Conservation (phyloP, 306 rosid species). For the Oxytropis ochrocephala region DNA sequence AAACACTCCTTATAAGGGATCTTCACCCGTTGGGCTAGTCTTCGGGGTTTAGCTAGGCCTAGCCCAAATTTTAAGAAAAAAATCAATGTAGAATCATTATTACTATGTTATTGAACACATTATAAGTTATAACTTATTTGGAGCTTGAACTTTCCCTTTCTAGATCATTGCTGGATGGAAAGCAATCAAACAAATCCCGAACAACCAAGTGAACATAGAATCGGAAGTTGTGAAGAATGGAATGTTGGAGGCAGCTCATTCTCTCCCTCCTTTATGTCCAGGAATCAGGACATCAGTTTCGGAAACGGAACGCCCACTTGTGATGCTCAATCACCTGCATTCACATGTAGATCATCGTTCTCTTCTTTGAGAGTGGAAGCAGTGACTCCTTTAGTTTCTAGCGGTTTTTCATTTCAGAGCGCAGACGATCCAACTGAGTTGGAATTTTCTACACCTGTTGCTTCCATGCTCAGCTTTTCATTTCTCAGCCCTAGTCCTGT, state of each 20-base stretch:
- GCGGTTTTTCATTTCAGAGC: slow-evolving; percentile 59
- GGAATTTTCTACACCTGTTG: slow-evolving; percentile 47
- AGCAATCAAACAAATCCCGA: slow-evolving; percentile 28
- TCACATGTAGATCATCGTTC: slow-evolving; percentile 75
- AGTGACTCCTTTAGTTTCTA: slow-evolving; percentile 46
- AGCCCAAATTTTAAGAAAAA: too few relatives aligned
- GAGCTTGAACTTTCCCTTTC: slow-evolving; percentile 13
- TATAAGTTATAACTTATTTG: slow-evolving; percentile 6
- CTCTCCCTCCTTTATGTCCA: slow-evolving; percentile 59
- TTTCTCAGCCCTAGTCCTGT: slow-evolving; percentile 52
- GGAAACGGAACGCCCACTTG: slow-evolving; percentile 53
- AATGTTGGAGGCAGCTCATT: slow-evolving; percentile 46
- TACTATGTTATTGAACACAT: not conserved
- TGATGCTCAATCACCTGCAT: slow-evolving; percentile 57
- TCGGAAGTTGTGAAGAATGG: slow-evolving; percentile 28
- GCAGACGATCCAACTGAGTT: slow-evolving; percentile 29
- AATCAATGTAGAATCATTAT: not conserved
- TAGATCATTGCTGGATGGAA: slow-evolving; percentile 79
- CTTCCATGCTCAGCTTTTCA: slow-evolving; percentile 76
- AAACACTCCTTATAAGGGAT: too few relatives aligned
- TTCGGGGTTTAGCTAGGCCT: too few relatives aligned
- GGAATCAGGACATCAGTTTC: slow-evolving; percentile 76
- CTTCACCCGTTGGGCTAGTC: too few relatives aligned
- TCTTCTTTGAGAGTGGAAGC: slow-evolving; percentile 54
- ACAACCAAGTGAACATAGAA: slow-evolving; percentile 31